These are phyloP conservation scores for Phytophthora aleatoria DNA, from an alignment of 352 stramenopile genomes.

Conservation along the genomic window DNA sequence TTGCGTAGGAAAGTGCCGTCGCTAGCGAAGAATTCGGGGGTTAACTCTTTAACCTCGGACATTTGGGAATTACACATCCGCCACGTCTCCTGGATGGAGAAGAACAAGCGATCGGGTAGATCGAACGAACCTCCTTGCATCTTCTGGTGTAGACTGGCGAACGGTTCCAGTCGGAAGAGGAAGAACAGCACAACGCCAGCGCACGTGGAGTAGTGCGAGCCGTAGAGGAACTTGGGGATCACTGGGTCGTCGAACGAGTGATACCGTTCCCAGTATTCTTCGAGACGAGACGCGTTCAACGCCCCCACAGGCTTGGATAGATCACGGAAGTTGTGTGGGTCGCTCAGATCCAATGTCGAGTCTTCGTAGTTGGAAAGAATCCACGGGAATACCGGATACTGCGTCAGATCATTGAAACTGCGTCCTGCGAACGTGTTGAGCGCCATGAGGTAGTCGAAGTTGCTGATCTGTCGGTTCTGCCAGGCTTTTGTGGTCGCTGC, in stretches of 20 bases:
- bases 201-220: conserved; percentile 97
- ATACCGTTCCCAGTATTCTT: conserved; percentile 96
- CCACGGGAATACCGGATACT: conserved; percentile 97
- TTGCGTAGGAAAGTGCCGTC: conserved; percentile 97
- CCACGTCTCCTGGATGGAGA: conserved; percentile 96
- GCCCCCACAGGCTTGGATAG: conserved; percentile 98
- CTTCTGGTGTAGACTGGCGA: conserved; percentile 95
- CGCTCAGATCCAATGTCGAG: conserved; percentile 72
- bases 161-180: conserved; percentile 98
- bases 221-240: conserved; percentile 90
- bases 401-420: conserved; percentile 92
- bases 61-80: conserved; percentile 97
- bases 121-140: conserved; percentile 98
- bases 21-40: conserved; percentile 96
- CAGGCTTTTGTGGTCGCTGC: conserved; percentile 72
- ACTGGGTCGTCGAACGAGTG: conserved; percentile 91
- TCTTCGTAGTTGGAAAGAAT: conserved; percentile 83
- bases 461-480: conserved; percentile 81
- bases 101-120: conserved; percentile 97
- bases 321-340: conserved; percentile 95
- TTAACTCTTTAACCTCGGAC: conserved; percentile 99
- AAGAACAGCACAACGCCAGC: conserved; percentile 98
- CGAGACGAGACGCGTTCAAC: conserved; percentile 92
- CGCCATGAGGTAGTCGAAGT: conserved; percentile 98
- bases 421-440: conserved; percentile 91